Percentiles rank a stretch among this genome's conserved stretches.
Evolutionary conservation across 257 asterid species (phyloP).

Genomic region (Przewalskia tangutica): DNA sequence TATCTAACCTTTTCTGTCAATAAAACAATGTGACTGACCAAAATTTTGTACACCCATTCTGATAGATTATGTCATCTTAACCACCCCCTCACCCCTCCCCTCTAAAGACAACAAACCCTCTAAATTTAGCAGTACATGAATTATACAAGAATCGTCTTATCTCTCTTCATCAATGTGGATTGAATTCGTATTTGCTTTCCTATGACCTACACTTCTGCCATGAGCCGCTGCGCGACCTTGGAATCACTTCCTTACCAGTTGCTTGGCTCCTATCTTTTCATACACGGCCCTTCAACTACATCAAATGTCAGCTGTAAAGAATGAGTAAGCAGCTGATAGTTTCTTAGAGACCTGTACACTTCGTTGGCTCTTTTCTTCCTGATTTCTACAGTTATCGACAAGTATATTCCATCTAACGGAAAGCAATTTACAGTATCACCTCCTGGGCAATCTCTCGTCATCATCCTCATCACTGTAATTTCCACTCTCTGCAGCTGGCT

Average conservation of each 20-base stretch:
- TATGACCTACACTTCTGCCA: neutral
- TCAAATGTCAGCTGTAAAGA: neutral
- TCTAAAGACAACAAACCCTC: neutral
- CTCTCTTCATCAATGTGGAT: neutral
- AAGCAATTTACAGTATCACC: conserved; percentile 19
- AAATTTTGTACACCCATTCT: neutral
- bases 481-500: conserved; percentile 32
- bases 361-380: conserved; percentile 15
- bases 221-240: neutral
- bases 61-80: neutral
- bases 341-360: conserved; percentile 24
- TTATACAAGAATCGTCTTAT: neutral
- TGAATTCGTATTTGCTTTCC: neutral
- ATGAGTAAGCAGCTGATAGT: neutral
- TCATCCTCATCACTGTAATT: conserved; percentile 34
- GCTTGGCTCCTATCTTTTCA: neutral
- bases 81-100: neutral
- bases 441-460: conserved; percentile 19
- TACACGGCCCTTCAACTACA: neutral
- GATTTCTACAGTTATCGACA: conserved; percentile 17
- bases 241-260: neutral
- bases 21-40: neutral
- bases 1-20: neutral
- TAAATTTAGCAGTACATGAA: neutral
- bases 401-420: conserved; percentile 1